These are phyloP conservation scores for Leishmania mexicana DNA, from an alignment of 208 protist genomes.

Conservation along the genomic window DNA sequence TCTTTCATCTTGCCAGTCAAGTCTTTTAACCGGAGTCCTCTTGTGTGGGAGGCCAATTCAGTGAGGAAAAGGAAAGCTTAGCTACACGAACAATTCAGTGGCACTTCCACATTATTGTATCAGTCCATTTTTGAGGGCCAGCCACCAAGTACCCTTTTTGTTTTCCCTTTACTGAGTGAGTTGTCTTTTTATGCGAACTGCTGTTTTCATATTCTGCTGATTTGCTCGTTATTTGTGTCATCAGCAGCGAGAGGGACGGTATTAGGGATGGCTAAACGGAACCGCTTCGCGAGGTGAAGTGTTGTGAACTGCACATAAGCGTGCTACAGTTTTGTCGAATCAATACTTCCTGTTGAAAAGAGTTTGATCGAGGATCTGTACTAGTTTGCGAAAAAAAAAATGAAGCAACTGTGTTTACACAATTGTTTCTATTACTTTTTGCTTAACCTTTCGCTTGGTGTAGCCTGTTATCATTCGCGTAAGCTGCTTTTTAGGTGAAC, in stretches of 20 bases:
- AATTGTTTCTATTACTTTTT: neutral
- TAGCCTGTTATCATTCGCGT: neutral
- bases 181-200: neutral
- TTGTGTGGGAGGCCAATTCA: neutral
- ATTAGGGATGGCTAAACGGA: neutral
- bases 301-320: neutral
- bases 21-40: neutral
- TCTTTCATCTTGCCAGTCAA: too few species aligned
- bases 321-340: neutral
- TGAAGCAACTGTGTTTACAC: neutral
- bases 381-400: neutral
- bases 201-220: conserved; percentile 13
- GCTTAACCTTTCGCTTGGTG: neutral
- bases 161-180: neutral
- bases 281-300: neutral
- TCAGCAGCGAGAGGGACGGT: neutral
- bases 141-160: neutral
- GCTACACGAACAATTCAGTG: neutral
- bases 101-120: neutral
- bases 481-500: neutral
- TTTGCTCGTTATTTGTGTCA: neutral
- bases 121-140: neutral
- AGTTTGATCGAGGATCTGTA: neutral
- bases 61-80: neutral
- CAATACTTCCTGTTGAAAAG: neutral